These are phyloP conservation scores for Arabidopsis suecica DNA, from an alignment of 345 rosid species.

Conservation along the genomic window DNA sequence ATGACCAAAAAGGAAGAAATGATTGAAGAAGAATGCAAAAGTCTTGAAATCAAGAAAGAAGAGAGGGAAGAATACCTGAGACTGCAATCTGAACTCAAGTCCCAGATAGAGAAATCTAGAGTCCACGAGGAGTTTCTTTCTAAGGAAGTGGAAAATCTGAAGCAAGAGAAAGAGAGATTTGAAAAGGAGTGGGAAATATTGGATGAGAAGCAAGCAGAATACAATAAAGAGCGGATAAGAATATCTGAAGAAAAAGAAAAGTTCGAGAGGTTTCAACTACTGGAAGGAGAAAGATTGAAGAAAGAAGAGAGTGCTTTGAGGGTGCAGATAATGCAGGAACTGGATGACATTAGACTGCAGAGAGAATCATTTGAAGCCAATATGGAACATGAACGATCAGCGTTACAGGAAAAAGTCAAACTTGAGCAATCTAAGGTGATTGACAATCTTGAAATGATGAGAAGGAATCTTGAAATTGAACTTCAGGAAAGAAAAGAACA, in stretches of 20 bases:
- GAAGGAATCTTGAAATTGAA: conserved; percentile 55
- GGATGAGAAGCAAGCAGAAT: conserved; percentile 72
- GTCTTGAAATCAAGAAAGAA: conserved; percentile 57
- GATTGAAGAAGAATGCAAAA: conserved; percentile 59
- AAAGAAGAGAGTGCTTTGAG: conserved; percentile 59
- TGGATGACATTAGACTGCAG: conserved; percentile 63
- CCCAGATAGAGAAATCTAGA: conserved; percentile 67
- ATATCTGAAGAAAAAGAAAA: conserved; percentile 61
- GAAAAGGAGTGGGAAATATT: conserved; percentile 82
- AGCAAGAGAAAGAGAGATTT: conserved; percentile 72
- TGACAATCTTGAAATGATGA: conserved; percentile 67
- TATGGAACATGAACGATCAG: conserved; percentile 64
- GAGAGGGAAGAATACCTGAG: conserved; percentile 72
- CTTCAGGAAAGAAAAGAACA: conserved; percentile 54
- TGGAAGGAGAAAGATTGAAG: conserved; percentile 63
- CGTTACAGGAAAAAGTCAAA: conserved; percentile 57
- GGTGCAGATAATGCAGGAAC: conserved; percentile 55
- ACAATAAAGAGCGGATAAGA: conserved; percentile 49
- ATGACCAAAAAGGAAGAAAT: conserved; percentile 58
- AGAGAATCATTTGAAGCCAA: conserved; percentile 72
- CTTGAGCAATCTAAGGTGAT: conserved; percentile 59
- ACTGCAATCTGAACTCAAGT: conserved; percentile 71
- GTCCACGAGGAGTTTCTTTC: conserved; percentile 66
- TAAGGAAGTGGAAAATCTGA: conserved; percentile 69
- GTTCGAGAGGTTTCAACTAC: conserved; percentile 51